These are phyloP conservation scores for Coemansia sp. DNA, from an alignment of 192 early-diverging fungal species.

Conservation along the genomic window DNA sequence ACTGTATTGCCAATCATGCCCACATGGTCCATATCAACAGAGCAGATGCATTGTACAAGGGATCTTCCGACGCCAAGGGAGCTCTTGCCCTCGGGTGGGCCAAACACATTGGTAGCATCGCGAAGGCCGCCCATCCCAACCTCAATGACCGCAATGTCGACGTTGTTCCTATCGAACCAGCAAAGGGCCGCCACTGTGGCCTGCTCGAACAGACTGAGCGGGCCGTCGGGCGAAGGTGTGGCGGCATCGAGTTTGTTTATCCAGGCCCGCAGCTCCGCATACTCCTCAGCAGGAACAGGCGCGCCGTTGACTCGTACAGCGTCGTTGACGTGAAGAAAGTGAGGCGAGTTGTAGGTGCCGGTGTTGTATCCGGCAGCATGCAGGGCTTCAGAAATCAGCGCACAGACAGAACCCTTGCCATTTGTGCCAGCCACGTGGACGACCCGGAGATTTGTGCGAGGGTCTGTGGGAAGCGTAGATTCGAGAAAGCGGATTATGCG, in stretches of 20 bases:
- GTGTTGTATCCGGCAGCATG: slow-evolving; percentile 38
- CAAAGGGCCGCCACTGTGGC: slow-evolving; percentile 62
- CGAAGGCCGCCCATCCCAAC: slow-evolving; percentile 77
- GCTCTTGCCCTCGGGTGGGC: slow-evolving; percentile 36
- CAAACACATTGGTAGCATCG: slow-evolving; percentile 84
- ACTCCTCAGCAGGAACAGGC: slow-evolving; percentile 46
- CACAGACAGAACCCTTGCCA: slow-evolving; percentile 83
- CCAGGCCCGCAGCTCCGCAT: slow-evolving; percentile 41
- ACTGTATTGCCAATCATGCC: slow-evolving; percentile 69
- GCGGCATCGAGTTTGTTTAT: slow-evolving; percentile 48
- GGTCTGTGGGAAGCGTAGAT: slow-evolving; percentile 45
- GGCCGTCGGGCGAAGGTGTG: slow-evolving; percentile 19
- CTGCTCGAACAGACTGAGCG: slow-evolving; percentile 72
- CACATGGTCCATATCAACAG: slow-evolving; percentile 75
- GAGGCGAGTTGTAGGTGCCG: slow-evolving; percentile 79
- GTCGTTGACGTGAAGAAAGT: slow-evolving; percentile 69
- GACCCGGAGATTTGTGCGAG: slow-evolving; percentile 54
- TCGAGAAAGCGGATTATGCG: slow-evolving; percentile 59
- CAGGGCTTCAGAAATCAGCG: slow-evolving; percentile 53
- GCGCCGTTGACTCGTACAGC: slow-evolving; percentile 61
- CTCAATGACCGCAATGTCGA: slow-evolving; percentile 79
- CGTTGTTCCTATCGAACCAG: slow-evolving; percentile 58
- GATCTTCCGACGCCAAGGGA: slow-evolving; percentile 52
- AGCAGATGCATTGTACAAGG: slow-evolving; percentile 60
- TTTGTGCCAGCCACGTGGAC: slow-evolving; percentile 90